A percentile compares a stretch with the other conserved stretches of the same genome.
Conservation (phyloP, 805 yeast species). For the Millerozyma miso region DNA sequence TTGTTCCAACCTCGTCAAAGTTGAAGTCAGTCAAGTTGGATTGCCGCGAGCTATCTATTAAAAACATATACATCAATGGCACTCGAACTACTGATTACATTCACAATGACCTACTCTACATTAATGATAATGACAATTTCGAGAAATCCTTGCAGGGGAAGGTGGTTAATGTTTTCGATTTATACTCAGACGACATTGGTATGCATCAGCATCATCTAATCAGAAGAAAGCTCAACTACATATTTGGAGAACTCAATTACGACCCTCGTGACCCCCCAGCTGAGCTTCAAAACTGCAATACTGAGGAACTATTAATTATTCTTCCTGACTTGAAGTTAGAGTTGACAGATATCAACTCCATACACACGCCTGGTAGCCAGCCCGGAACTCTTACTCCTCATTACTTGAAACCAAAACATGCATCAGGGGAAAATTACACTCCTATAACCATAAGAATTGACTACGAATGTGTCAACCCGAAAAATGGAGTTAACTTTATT, state of each 20-base stretch:
- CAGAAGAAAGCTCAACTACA: conserved; percentile 47
- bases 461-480: conserved; percentile 61
- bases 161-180: conserved; percentile 36
- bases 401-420: conserved; percentile 29
- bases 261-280: conserved; percentile 19
- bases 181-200: conserved; percentile 35
- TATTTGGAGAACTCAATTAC: conserved; percentile 46
- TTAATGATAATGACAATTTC: conserved; percentile 28
- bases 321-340: conserved; percentile 64
- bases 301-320: conserved; percentile 61
- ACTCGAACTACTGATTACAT: conserved; percentile 51
- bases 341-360: conserved; percentile 24
- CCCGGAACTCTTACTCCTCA: conserved; percentile 31
- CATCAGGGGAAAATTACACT: conserved; percentile 47
- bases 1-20: conserved; percentile 62
- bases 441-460: conserved; percentile 71
- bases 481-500: conserved; percentile 71
- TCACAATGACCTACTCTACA: conserved; percentile 51
- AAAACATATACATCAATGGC: conserved; percentile 56
- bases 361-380: conserved; percentile 27
- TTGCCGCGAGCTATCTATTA: conserved; percentile 69
- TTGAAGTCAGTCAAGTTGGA: conserved; percentile 66
- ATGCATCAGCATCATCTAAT: conserved; percentile 59
- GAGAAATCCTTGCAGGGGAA: conserved; percentile 22
- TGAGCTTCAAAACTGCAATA: conserved; percentile 27